Evolutionary conservation across 225 moss, liverwort and hornwort genomes (phyloP), one percentile per base, ranked within the genome.

Genomic region (Polytrichum commune): DNA sequence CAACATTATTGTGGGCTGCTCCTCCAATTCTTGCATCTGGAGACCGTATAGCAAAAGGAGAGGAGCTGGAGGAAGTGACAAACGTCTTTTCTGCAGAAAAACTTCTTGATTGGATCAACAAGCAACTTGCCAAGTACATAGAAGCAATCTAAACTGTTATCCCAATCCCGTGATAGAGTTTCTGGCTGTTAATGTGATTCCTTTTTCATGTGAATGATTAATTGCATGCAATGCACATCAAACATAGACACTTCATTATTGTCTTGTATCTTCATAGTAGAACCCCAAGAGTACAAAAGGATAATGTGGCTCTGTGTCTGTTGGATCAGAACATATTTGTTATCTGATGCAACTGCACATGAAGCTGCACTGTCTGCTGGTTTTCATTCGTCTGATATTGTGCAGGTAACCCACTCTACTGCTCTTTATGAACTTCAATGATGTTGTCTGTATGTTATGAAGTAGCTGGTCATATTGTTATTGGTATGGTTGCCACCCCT

Each of bases 71-170:
- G 66, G 73, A 76, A 19, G 71, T 85, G 23, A 64, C 76, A 9
- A 35, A 74, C 13, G 67, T 53, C 7, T 74, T 71, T 60, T 74
- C 54, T 69, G 84, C 88, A 55, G 66, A 83, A 30, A 66, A 74
- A 53, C 29, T 89, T 55, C 64, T 89, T 66, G 79, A 77, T 28
- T 86, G 86, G 89, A 86, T 89, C 73, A 89, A 89, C 70, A 69
- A 73, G 57, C 76, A 69, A 18, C 69, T 83, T 78, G 67, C 62
- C 66, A 77, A 75, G 88, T 88, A 69, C 35, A 77, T 54, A 26
- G 25, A 54, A 10, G 26, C 64, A 64, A 63, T 22, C 56, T 19
- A 33, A 33, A 33, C 33, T 33, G 7, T 33, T 33, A 33, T 8
- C 1, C 8, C 33, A 33, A 33, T 33, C 8, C 1, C 8, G 7